These are phyloP conservation scores for Aureobasidium mangrovei DNA, from an alignment of 2,329 filamentous ascomycete genomes.

Conservation along the genomic window DNA sequence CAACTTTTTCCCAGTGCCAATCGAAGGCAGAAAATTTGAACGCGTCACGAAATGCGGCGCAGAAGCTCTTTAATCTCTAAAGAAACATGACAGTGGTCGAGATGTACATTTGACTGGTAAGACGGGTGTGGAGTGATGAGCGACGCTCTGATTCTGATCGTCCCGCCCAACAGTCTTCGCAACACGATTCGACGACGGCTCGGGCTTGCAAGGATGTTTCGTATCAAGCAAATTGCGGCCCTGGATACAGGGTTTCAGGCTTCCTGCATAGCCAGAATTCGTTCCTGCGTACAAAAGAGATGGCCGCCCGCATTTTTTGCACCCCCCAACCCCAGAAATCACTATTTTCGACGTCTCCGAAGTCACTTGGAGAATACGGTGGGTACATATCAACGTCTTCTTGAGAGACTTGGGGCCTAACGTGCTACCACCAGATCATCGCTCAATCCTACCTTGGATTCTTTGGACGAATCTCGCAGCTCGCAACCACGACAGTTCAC, in stretches of 20 bases:
- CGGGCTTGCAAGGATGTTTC: neutral
- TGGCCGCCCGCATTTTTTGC: neutral
- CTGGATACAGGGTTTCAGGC: constrained; percentile 9
- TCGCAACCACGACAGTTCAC: neutral
- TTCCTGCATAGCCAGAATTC: neutral
- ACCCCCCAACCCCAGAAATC: no score
- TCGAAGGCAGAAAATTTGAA: no score
- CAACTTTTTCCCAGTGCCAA: no score
- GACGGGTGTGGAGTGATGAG: neutral
- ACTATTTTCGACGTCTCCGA: no score
- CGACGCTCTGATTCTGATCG: neutral
- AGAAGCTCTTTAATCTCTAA: neutral
- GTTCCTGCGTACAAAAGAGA: neutral
- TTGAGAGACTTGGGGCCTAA: no score
- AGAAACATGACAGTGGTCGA: neutral
- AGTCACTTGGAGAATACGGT: no score
- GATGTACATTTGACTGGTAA: constrained; percentile 10
- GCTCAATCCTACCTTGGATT: neutral
- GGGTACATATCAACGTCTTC: no score
- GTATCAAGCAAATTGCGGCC: constrained; percentile 7
- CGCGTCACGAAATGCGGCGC: no score
- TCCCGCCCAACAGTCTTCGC: neutral
- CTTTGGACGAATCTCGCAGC: neutral
- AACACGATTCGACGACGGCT: neutral
- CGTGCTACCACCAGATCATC: no score